Percentiles rank a stretch among this genome's conserved stretches.
These are phyloP conservation scores for Cardiospermum halicacabum DNA, from an alignment of 345 rosid genomes.

Conservation along the genomic window DNA sequence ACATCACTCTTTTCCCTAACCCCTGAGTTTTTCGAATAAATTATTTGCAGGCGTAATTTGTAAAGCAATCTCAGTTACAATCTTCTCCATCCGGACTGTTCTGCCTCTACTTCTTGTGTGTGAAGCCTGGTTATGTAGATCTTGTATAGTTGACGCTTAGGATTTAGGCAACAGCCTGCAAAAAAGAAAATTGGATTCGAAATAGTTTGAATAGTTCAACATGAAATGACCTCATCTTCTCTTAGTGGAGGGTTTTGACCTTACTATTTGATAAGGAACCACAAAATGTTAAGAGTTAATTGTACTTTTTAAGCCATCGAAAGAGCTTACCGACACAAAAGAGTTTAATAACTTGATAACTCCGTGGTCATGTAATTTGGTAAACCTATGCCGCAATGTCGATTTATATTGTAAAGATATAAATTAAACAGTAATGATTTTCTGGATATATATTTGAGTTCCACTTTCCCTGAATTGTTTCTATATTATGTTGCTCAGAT, in stretches of 20 bases:
- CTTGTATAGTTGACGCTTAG: slow-evolving; percentile 7
- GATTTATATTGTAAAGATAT: too few species aligned
- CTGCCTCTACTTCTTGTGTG: not conserved
- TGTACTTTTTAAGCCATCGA: not conserved
- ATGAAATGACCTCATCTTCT: not conserved
- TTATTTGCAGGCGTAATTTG: slow-evolving; percentile 32
- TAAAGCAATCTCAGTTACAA: not conserved
- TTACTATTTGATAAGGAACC: not conserved
- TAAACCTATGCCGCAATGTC: too few species aligned
- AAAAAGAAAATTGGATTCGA: not conserved
- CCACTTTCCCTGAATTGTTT: too few species aligned
- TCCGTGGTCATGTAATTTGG: too few species aligned
- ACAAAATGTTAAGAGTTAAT: not conserved
- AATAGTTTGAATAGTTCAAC: slow-evolving; percentile 5
- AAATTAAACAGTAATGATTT: too few species aligned
- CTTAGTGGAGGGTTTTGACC: not conserved
- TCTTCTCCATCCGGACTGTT: not conserved
- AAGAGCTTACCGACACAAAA: not conserved
- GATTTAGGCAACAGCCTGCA: not conserved
- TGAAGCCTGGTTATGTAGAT: not conserved
- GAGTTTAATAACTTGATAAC: too few species aligned
- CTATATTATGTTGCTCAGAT: too few species aligned
- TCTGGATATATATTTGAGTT: too few species aligned
- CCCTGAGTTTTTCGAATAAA: not conserved
- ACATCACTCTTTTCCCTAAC: slow-evolving; percentile 1